These are phyloP conservation scores for Microbotryomycetes sp. DNA, from an alignment of 1,284 basidiomycete genomes.

Conservation along the genomic window DNA sequence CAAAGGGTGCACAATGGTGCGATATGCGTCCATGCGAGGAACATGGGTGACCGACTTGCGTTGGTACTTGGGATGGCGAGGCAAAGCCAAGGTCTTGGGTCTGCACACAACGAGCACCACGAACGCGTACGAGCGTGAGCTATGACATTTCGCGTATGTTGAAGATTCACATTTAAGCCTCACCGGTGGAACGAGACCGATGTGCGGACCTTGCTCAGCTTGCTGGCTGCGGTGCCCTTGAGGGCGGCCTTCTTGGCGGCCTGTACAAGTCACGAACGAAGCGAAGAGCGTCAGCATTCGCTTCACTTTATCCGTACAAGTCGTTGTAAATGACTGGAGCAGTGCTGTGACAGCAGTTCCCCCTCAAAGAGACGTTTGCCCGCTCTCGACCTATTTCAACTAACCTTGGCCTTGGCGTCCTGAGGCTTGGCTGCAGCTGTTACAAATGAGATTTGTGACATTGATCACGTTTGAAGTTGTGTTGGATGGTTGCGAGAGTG, in stretches of 20 bases:
- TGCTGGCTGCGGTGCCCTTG: constrained; percentile 72
- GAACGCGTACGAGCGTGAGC: not conserved
- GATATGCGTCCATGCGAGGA: constrained; percentile 96
- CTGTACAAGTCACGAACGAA: constrained; percentile 63
- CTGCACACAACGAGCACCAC: constrained; percentile 26
- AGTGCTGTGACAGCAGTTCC: not conserved
- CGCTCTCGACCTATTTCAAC: not conserved
- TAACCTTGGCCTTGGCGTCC: constrained; percentile 35
- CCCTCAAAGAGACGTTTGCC: not conserved
- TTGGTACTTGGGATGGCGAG: constrained; percentile 83
- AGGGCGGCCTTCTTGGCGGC: constrained; percentile 94
- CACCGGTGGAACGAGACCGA: constrained; percentile 86
- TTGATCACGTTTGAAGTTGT: too few species aligned
- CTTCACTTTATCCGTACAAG: not conserved
- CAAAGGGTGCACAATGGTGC: constrained; percentile 74
- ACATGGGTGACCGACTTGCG: constrained; percentile 89
- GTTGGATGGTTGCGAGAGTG: not conserved
- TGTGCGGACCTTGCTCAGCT: constrained; percentile 73
- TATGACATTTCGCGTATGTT: not conserved
- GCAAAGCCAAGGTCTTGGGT: constrained; percentile 84
- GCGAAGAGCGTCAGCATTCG: too few species aligned
- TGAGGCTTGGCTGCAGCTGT: constrained; percentile 32
- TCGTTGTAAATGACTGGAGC: not conserved
- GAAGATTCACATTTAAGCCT: not conserved
- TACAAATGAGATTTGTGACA: not conserved